These are phyloP conservation scores for Cyclotella distinguenda DNA, from an alignment of 108 stramenopile genomes.

Conservation along the genomic window DNA sequence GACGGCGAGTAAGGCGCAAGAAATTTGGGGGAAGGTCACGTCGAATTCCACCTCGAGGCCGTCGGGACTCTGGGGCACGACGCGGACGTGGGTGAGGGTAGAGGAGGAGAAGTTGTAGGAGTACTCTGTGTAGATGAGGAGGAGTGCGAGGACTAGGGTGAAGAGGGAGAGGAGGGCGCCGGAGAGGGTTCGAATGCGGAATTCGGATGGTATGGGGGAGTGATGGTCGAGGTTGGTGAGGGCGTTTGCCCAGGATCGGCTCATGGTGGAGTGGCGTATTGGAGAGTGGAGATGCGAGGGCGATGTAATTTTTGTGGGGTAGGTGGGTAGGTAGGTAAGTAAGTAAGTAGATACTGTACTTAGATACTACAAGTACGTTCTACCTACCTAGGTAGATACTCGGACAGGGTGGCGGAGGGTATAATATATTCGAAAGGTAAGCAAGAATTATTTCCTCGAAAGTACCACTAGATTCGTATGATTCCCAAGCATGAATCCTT, in stretches of 20 bases:
- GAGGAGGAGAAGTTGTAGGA: constrained; percentile 65
- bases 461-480: no score
- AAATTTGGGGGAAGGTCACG: constrained; percentile 75
- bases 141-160: constrained; percentile 40
- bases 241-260: constrained; percentile 21
- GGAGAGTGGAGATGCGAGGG: no score
- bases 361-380: no score
- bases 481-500: no score
- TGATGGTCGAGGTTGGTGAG: constrained; percentile 62
- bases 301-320: no score
- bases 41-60: constrained; percentile 91
- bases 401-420: no score
- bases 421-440: no score
- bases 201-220: constrained; percentile 75
- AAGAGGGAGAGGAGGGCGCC: constrained; percentile 42
- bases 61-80: constrained; percentile 77
- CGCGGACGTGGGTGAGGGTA: constrained; percentile 70
- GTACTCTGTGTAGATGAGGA: constrained; percentile 69
- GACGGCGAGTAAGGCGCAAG: constrained; percentile 78
- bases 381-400: no score
- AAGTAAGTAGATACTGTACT: no score
- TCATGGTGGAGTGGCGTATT: no score
- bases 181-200: constrained; percentile 72
- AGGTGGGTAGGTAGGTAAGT: no score
- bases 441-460: no score